Percentiles rank a stretch among this genome's conserved stretches.
Conservation (phyloP, 2,329 filamentous ascomycete species). For the Anisogramma anomala region DNA sequence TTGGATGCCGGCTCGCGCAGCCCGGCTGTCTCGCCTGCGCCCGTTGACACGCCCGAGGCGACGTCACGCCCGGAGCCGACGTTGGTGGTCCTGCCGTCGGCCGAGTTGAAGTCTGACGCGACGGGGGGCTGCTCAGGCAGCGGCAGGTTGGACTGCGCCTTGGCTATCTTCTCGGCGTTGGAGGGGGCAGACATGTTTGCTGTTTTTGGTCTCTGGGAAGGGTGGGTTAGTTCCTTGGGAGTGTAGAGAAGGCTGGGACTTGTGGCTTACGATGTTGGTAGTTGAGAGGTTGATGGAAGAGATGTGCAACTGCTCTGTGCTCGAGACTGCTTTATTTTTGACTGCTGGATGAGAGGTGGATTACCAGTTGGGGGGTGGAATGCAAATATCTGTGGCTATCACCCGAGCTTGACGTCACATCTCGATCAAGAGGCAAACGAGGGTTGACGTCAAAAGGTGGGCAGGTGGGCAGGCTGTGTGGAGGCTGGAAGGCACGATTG, state of each 20-base stretch:
- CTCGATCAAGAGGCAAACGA: not conserved
- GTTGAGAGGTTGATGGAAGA: not conserved
- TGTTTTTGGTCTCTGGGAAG: not conserved
- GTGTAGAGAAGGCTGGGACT: not conserved
- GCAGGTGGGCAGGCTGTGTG: no score
- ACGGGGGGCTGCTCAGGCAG: slow-evolving; percentile 66
- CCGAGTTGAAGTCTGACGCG: slow-evolving; percentile 69
- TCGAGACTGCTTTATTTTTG: no score
- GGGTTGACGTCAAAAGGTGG: slow-evolving; percentile 14
- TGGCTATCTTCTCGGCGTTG: slow-evolving; percentile 55
- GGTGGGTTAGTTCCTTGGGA: no score
- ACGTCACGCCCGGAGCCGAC: slow-evolving; percentile 50
- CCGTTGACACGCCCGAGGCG: slow-evolving; percentile 41
- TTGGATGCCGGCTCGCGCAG: slow-evolving; percentile 49
- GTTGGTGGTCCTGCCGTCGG: slow-evolving; percentile 56
- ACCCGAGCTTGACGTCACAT: slow-evolving; percentile 9
- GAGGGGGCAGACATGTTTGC: slow-evolving; percentile 28
- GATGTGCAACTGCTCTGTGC: no score
- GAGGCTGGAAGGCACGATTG: no score
- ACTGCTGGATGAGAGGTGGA: not conserved
- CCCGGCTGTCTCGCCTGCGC: slow-evolving; percentile 36
- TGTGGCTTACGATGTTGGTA: slow-evolving; percentile 6
- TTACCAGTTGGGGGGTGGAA: slow-evolving; percentile 4
- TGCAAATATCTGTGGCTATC: not conserved
- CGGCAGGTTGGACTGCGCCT: slow-evolving; percentile 61